Base-by-base conservation (phyloP, 1,284 basidiomycete genomes). In the Ustilago shanxiensis region DNA sequence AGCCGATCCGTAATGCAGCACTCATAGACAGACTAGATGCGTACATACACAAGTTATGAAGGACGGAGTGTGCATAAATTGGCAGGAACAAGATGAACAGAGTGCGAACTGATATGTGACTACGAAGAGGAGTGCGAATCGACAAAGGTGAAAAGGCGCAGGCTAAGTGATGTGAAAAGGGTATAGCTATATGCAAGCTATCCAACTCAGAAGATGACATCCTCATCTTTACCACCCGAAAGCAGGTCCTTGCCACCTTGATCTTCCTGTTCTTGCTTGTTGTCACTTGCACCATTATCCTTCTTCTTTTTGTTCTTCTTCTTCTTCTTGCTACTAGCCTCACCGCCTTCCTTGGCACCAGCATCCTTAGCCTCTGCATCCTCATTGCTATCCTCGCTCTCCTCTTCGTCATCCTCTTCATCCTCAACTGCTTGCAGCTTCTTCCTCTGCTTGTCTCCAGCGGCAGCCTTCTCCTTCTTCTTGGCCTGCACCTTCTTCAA, bases 401-500 rank as follows among this genome's bases (percentile, higher is more conserved):
- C 70, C 18, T 44, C 57, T 0, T 66, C 47, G 0, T 50, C 69
- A 8, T 57, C 53, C n/a, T 60, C 52, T 6, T 51, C 52, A 20
- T 65, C 65, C 1, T 54, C 66, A 1, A 47, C 67, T 2, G 51
- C 60, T 3, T 66, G 35, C 16, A 41, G 31, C 16, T 62, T 33
- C 33, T 70, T 18, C 16, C 33, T 0, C 49, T 45, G 41, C 72
- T 47, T 51, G 52, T 72, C 66, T 9, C 60, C 31, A 0, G 76
- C 79, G 2, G 45, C 61, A 3, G 80, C 81, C 53, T 80, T 74
- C 56, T 83, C 77, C 74, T 85, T 82, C 58, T 82, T 82, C 60
- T 81, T 79, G 18, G 82, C 83, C 66, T 83, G 79, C 55, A 85
- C 82, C 76, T 86, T 86, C 54, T 86, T 86, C 62, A 86, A 67